A percentile compares a stretch with the other conserved stretches of the same genome.
Evolutionary conservation across 495 filamentous ascomycete genomes (phyloP).

Genomic region (Aspergillus leporis): DNA sequence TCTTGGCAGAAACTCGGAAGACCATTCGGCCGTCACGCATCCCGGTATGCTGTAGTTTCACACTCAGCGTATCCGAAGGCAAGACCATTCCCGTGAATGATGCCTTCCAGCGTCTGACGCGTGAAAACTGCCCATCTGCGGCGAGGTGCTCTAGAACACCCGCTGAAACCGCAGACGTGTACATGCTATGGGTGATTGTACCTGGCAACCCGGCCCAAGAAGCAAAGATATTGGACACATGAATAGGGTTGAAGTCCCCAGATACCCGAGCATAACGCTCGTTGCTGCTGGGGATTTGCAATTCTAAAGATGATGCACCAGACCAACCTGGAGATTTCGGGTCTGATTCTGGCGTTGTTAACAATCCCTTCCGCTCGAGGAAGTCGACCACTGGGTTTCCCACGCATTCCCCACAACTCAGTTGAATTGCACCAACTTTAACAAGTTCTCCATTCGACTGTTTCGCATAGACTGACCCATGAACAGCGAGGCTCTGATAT

Average conservation of each 20-base stretch:
- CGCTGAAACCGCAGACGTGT: constrained; percentile 93
- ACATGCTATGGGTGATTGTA: constrained; percentile 99
- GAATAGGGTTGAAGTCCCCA: constrained; percentile 97
- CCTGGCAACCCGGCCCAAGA: constrained; percentile 91
- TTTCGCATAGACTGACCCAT: constrained; percentile 89
- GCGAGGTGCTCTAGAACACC: constrained; percentile 95
- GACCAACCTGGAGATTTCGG: constrained; percentile 74
- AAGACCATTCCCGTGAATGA: constrained; percentile 97
- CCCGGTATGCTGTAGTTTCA: constrained; percentile 92
- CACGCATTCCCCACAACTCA: constrained; percentile 82
- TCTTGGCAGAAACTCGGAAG: constrained; percentile 89
- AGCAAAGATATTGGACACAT: constrained; percentile 96
- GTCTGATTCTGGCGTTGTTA: not conserved
- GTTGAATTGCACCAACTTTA: constrained; percentile 91
- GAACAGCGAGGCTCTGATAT: constrained; percentile 88
- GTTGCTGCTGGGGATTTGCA: constrained; percentile 64
- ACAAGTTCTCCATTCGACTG: constrained; percentile 94
- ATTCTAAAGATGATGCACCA: constrained; percentile 69
- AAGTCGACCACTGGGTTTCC: constrained; percentile 98
- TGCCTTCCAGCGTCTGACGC: constrained; percentile 96
- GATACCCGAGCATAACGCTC: constrained; percentile 97
- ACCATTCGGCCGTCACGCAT: constrained; percentile 99
- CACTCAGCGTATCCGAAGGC: constrained; percentile 89
- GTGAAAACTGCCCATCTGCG: constrained; percentile 89
- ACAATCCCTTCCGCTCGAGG: constrained; percentile 75